These are phyloP conservation scores for Aspergillus pseudoviridinutans DNA, from an alignment of 2,329 filamentous ascomycete genomes.

Conservation along the genomic window DNA sequence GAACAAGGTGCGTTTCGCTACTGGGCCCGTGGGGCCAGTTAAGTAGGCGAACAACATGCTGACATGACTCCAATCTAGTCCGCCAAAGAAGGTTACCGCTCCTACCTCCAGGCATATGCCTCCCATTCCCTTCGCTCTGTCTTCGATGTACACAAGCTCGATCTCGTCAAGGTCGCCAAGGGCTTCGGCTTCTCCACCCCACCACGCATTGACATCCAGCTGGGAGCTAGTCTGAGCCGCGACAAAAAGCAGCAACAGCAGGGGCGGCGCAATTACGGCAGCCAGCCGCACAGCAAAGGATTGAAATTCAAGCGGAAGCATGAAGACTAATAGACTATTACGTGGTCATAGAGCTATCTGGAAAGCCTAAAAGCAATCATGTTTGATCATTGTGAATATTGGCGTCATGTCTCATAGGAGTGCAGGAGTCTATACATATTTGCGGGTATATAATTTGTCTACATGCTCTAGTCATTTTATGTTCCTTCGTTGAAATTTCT, in stretches of 20 bases:
- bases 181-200: conserved; percentile 75
- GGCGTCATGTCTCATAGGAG: conserved; percentile 4
- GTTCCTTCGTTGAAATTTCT: not conserved
- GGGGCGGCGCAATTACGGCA: conserved; percentile 69
- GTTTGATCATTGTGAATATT: conserved; percentile 8
- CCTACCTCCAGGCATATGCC: conserved; percentile 92
- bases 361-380: conserved; percentile 4
- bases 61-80: conserved; percentile 39
- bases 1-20: conserved; percentile 62
- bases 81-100: conserved; percentile 71
- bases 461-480: not conserved
- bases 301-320: conserved; percentile 52
- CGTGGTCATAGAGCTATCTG: not conserved
- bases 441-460: not conserved
- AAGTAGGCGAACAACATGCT: not conserved
- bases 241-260: conserved; percentile 62
- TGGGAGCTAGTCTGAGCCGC: conserved; percentile 71
- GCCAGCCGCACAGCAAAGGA: conserved; percentile 62
- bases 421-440: not conserved
- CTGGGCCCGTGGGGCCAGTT: not conserved
- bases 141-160: conserved; percentile 78
- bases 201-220: conserved; percentile 72
- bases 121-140: conserved; percentile 78
- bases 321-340: conserved; percentile 19
- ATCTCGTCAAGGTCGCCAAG: conserved; percentile 79